A percentile compares a stretch with the other conserved stretches of the same genome.
Conservation (phyloP, 2,329 filamentous ascomycete genomes). For the Zopfia rhizophila region DNA sequence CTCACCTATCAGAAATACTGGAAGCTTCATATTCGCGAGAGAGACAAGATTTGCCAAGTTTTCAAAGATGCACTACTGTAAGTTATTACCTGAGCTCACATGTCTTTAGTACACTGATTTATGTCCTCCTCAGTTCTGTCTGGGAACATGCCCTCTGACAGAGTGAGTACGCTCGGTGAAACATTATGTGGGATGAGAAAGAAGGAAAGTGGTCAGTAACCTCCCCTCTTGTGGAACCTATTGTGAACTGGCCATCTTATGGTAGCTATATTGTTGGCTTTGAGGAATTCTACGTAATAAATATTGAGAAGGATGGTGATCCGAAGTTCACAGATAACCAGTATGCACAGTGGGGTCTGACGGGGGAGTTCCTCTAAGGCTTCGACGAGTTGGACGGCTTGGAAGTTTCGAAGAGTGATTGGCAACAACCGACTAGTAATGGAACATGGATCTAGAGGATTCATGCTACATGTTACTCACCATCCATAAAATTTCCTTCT, state of each 20-base stretch:
- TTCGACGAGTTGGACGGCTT: background rate
- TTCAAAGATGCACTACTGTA: slow-evolving; percentile 23
- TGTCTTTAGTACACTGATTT: background rate
- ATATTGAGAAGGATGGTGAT: background rate
- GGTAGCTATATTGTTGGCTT: slow-evolving; percentile 23
- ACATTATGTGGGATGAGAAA: slow-evolving; percentile 20
- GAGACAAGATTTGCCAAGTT: slow-evolving; percentile 14
- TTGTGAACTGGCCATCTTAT: background rate
- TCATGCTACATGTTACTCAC: background rate
- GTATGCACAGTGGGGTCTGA: background rate
- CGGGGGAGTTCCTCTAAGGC: background rate
- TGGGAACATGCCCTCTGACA: slow-evolving; percentile 9
- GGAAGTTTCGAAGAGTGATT: background rate
- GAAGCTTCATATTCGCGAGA: background rate
- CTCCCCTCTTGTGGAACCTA: background rate
- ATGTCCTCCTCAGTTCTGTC: background rate
- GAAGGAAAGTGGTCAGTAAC: slow-evolving; percentile 20
- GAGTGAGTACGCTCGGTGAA: slow-evolving; percentile 8
- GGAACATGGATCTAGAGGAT: no score
- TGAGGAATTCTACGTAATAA: slow-evolving; percentile 4
- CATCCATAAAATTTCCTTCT: background rate
- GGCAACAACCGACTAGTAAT: background rate
- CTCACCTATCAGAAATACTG: slow-evolving; percentile 9
- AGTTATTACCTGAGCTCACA: slow-evolving; percentile 6
- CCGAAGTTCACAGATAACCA: background rate